Percentiles rank a stretch among this genome's conserved stretches.
Evolutionary conservation across 768 basidiomycete species (phyloP).

Genomic region (Hypholoma sublateritium): DNA sequence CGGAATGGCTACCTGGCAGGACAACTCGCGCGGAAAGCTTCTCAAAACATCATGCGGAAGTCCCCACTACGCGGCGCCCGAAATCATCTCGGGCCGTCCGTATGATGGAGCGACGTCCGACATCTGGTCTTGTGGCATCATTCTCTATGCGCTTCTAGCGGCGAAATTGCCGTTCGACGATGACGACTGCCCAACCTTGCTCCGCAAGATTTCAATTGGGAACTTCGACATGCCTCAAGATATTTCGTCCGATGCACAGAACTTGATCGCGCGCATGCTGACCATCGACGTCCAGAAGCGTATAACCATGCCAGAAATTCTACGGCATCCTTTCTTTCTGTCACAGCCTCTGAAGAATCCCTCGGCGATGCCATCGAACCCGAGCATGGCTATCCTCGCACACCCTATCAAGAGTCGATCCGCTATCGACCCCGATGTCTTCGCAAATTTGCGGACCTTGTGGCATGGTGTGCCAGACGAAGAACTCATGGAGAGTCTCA

Average conservation of each 20-base stretch:
- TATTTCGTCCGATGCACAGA: conserved; percentile 68
- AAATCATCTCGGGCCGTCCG: conserved; percentile 78
- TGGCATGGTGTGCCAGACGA: conserved; percentile 82
- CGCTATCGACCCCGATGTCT: conserved; percentile 86
- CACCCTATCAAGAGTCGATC: conserved; percentile 60
- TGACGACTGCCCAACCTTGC: conserved; percentile 73
- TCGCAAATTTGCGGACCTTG: conserved; percentile 87
- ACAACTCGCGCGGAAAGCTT: conserved; percentile 42
- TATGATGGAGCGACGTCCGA: conserved; percentile 90
- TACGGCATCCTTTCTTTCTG: conserved; percentile 77
- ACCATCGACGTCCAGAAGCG: conserved; percentile 69
- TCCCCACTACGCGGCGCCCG: conserved; percentile 94
- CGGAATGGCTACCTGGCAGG: conserved; percentile 96
- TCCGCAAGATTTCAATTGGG: conserved; percentile 78
- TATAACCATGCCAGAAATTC: conserved; percentile 82
- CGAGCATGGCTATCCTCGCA: conserved; percentile 66
- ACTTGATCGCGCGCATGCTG: conserved; percentile 82
- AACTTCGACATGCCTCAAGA: conserved; percentile 71
- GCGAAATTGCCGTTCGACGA: conserved; percentile 93
- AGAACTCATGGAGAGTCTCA: conserved; percentile 69
- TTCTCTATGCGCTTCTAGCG: conserved; percentile 84
- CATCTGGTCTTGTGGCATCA: conserved; percentile 97
- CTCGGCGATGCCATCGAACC: conserved; percentile 38
- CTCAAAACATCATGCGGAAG: conserved; percentile 89
- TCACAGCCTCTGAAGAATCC: conserved; percentile 48